These are phyloP conservation scores for Sarcodon sp. DNA, from an alignment of 768 basidiomycete species.

Conservation along the genomic window DNA sequence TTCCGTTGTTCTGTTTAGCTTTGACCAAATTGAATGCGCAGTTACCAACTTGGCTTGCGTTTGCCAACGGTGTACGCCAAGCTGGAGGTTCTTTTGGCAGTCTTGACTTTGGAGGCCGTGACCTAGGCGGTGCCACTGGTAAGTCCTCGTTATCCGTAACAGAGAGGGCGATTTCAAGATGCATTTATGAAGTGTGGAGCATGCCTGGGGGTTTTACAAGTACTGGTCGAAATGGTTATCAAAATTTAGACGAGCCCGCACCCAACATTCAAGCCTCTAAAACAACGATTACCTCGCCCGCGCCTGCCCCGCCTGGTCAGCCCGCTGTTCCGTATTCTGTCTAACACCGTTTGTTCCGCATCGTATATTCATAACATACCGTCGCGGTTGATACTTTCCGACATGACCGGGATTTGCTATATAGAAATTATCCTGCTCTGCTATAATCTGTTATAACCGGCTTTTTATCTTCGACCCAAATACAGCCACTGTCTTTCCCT, in stretches of 20 bases:
- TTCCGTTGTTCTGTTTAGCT: background rate
- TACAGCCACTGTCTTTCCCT: slow-evolving; percentile 16
- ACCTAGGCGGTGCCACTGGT: slow-evolving; percentile 22
- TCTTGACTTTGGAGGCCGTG: slow-evolving; percentile 18
- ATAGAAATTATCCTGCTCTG: too few relatives aligned
- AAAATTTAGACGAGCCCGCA: slow-evolving; percentile 19
- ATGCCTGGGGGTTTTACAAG: slow-evolving; percentile 30
- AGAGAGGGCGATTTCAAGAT: background rate
- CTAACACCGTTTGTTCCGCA: too few relatives aligned
- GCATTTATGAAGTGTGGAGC: slow-evolving; percentile 21
- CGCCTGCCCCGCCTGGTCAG: slow-evolving; percentile 7
- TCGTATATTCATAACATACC: too few relatives aligned
- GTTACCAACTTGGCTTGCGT: slow-evolving; percentile 23
- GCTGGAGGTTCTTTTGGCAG: slow-evolving; percentile 19
- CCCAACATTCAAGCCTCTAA: slow-evolving; percentile 9
- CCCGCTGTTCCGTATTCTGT: too few relatives aligned
- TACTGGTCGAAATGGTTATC: slow-evolving; percentile 20
- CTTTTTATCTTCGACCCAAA: slow-evolving; percentile 16
- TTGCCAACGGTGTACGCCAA: slow-evolving; percentile 19
- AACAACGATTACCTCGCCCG: slow-evolving; percentile 5
- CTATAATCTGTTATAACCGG: slow-evolving; percentile 2
- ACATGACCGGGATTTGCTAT: too few relatives aligned
- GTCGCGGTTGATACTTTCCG: too few relatives aligned
- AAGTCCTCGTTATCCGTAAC: background rate
- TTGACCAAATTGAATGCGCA: slow-evolving; percentile 3